phyloP scores from a whole-genome alignment of 2,329 filamentous ascomycete genomes.

The Grosmannia penicillata region DNA sequence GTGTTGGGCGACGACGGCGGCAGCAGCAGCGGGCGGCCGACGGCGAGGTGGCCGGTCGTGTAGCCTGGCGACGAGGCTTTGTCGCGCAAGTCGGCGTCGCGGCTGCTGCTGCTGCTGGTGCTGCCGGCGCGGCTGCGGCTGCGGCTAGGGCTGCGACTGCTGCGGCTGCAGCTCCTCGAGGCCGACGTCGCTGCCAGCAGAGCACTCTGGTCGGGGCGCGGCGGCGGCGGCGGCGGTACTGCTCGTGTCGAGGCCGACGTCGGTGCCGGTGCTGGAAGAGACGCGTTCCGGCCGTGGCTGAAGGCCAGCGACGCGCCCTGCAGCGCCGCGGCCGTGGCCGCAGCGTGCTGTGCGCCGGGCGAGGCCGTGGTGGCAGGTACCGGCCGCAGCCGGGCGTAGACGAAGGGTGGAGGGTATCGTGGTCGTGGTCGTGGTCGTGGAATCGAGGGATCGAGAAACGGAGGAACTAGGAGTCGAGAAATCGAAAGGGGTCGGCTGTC shows the following conservation, averaged over 20 bases:
- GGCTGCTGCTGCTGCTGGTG: neutral
- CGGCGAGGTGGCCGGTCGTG: neutral
- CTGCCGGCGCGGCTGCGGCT: neutral
- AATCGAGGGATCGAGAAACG: too few relatives aligned
- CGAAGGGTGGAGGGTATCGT: too few relatives aligned
- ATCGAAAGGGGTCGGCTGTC: too few relatives aligned
- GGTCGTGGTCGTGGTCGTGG: too few relatives aligned
- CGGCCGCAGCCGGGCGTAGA: too few relatives aligned
- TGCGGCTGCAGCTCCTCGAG: neutral
- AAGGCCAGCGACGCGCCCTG: conserved; percentile 42
- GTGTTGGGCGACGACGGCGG: neutral
- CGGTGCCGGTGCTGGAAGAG: neutral
- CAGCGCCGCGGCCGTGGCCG: conserved; percentile 22
- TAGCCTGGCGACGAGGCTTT: neutral
- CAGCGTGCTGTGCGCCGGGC: neutral
- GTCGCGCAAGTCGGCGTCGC: neutral
- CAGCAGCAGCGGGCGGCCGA: neutral
- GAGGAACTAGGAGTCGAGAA: too few relatives aligned
- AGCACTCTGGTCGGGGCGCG: neutral
- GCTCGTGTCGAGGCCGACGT: neutral
- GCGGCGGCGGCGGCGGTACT: neutral
- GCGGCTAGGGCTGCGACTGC: neutral
- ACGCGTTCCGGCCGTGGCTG: conserved; percentile 10
- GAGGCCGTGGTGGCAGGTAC: neutral
- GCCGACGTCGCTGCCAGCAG: conserved; percentile 2